Base-by-base conservation (phyloP, 129 eudicot genomes). In the Deinandra increscens region DNA sequence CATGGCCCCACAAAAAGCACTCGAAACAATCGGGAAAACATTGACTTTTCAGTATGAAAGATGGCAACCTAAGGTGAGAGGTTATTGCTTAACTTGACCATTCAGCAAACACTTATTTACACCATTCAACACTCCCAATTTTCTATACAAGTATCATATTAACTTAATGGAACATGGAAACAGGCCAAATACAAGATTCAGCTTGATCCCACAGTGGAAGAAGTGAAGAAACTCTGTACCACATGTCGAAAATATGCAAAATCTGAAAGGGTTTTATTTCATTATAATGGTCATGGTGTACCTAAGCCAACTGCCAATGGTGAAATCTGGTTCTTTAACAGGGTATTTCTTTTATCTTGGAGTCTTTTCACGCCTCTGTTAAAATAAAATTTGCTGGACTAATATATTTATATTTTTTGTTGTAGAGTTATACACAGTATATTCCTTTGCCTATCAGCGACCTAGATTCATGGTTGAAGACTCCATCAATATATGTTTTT, bases 201-300 rank as follows among this genome's bases (percentile, higher is more conserved):
- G 58, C 70, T 90, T 18, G 99, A 94, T 79, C 99, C 99, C 34
- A 94, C 97, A 5, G 84, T 94, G 42, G 99, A 94, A 72, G 97
- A 94, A 85, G 94, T 94, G 69, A 94, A 87, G 85, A 94, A 89
- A 79, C 91, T 94, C 6, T 90, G 99, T 81, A 87, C 87, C 13
- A 83, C 96, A 42, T 90, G 96, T 66, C 99, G 99, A 14, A 90
- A 87, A 61, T 81, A 85, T 84, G 99, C 99, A 33, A 90, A 89
- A 72, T 75, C 97, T 10, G 99, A 94, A 82, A 80, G 99, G 79
- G 99, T 94, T 76, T 78, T 94, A 14, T 94, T 87, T 77, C 99
- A 94, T 69, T 94, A 94, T 67, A 94, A 94, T 64, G 99, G 99
- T 31, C 97, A 94, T 79, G 99, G 99, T 45, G 99, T 94, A 64